Evolutionary conservation across 495 filamentous ascomycete species (phyloP), one percentile per base, ranked within the genome.

Genomic region (Aspergillus funiculosus): DNA sequence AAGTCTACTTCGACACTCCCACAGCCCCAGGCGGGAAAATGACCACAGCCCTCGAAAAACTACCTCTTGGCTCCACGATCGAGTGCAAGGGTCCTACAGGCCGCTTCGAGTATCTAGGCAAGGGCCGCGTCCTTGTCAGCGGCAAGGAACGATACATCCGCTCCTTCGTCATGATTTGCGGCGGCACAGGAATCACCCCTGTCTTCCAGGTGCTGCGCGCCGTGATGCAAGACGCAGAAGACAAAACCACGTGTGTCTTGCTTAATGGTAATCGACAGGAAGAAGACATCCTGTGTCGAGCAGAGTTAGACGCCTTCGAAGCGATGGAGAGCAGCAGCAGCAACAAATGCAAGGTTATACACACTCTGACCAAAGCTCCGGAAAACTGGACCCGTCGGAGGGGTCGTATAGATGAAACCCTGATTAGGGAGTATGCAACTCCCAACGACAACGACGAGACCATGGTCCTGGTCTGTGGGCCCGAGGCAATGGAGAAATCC

Each of bases 51-150:
- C 71, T 97, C 4, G 86, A 95, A 32, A 58, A 73, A 17, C 69
- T 95, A 1, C 74, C 83, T 2, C 54, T 88, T 1, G 86, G 84
- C 19, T 75, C 83, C 14, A 66, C 69, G 6, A 80, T 92, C 25
- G 86, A 95, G 19, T 86, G 94, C 71, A 95, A 95, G 66, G 91
- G 91, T 0, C 91, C 91, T 0, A 85, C 89, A 1, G 91, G 91
- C 4, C 85, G 89, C 57, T 91, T 97, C 43, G 78, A 85, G 54
- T 97, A 96, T 53, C 64, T 81, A 0, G 84, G 85, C 2, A 60
- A 69, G 1, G 89, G 91, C 0, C 51, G 63, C 6, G 85, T 89
- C 47, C 52, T 71, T 0, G 65, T 95, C 26, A 76, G 78, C 27
- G 80, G 78, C 3, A 70, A 67, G 25, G 63, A 75, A 48, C 63